Evolutionary conservation across 176 grass and related monocot genomes (phyloP).

Genomic region (Eremochloa ophiuroides): DNA sequence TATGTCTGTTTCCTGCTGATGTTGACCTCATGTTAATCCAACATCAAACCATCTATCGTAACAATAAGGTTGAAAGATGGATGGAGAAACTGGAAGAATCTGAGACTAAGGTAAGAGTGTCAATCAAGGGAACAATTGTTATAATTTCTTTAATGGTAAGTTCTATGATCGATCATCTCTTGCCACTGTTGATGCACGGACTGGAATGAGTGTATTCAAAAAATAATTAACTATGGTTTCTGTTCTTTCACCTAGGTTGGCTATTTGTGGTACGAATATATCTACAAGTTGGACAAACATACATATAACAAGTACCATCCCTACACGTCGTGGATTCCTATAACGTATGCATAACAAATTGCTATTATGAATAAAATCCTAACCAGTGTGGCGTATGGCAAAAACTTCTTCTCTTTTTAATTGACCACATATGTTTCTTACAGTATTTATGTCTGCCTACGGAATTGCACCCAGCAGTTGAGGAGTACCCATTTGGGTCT

Average conservation of each 20-base stretch:
- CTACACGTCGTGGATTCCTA: constrained; percentile 98
- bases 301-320: constrained; percentile 98
- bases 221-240: background rate
- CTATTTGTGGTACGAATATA: constrained; percentile 59
- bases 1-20: background rate
- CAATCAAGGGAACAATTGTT: constrained; percentile 38
- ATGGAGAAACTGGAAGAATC: constrained; percentile 45
- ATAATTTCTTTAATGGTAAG: constrained; percentile 42
- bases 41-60: background rate
- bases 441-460: constrained; percentile 82
- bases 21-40: background rate
- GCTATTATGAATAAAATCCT: background rate
- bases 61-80: constrained; percentile 46
- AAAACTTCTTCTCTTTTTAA: background rate
- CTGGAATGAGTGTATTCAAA: background rate
- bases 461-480: constrained; percentile 81
- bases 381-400: background rate
- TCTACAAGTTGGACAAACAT: constrained; percentile 87
- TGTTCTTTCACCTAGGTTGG: background rate
- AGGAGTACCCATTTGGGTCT: constrained; percentile 62
- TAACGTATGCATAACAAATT: constrained; percentile 53
- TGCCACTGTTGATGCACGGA: too few relatives aligned
- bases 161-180: background rate
- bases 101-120: constrained; percentile 23
- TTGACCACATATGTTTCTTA: constrained; percentile 25